Conservation (phyloP, 306 rosid species). For the Quercus parvula region DNA sequence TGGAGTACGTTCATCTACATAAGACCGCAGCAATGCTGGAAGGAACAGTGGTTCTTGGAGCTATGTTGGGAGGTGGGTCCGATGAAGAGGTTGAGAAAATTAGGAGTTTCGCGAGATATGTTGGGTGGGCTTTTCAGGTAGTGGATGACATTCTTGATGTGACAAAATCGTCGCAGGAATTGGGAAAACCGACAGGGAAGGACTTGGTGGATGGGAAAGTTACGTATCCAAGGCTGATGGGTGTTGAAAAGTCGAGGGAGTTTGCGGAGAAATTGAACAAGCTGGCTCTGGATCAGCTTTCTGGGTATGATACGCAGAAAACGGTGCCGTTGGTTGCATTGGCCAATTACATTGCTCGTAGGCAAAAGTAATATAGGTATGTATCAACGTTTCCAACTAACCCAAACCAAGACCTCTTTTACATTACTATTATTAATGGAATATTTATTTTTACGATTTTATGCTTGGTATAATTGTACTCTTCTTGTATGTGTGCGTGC, state of each 20-base stretch:
- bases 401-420: too few relatives aligned
- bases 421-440: too few relatives aligned
- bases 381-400: not conserved
- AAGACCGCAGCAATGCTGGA: conserved; percentile 72
- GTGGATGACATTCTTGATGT: conserved; percentile 83
- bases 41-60: conserved; percentile 64
- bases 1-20: conserved; percentile 59
- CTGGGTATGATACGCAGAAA: conserved; percentile 41
- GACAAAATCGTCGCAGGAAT: conserved; percentile 57
- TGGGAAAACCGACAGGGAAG: conserved; percentile 82
- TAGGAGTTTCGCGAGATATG: conserved; percentile 50
- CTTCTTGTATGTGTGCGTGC: too few relatives aligned
- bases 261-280: conserved; percentile 48
- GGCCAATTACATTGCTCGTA: conserved; percentile 55
- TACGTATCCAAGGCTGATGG: conserved; percentile 69
- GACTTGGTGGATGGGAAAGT: conserved; percentile 66
- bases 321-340: conserved; percentile 64
- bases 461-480: too few relatives aligned
- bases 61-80: conserved; percentile 57
- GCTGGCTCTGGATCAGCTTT: conserved; percentile 48
- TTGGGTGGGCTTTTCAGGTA: conserved; percentile 68
- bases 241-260: conserved; percentile 57
- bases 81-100: conserved; percentile 49
- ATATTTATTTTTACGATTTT: too few relatives aligned
- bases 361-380: conserved; percentile 37